These are phyloP conservation scores for Aspergillus avenaceus DNA, from an alignment of 495 filamentous ascomycete genomes.

Conservation along the genomic window DNA sequence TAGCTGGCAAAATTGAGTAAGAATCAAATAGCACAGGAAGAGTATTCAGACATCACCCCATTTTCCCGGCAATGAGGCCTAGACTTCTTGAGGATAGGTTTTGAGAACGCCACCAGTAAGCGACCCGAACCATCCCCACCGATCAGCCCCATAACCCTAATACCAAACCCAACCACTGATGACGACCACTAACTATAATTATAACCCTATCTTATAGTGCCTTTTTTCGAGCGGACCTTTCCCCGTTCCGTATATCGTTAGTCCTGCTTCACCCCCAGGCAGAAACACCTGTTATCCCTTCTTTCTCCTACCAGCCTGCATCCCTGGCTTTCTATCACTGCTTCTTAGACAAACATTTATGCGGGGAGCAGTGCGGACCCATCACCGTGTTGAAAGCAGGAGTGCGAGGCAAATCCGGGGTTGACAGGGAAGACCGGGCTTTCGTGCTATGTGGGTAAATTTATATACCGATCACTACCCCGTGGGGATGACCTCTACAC, in stretches of 20 bases:
- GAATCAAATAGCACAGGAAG: background rate
- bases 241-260: background rate
- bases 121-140: background rate
- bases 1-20: no score
- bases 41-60: background rate
- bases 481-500: background rate
- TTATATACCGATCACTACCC: slow-evolving; percentile 1
- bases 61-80: background rate
- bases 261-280: background rate
- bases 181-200: background rate
- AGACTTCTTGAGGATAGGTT: background rate
- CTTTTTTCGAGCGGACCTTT: background rate
- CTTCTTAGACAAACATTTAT: background rate
- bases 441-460: background rate
- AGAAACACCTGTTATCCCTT: background rate
- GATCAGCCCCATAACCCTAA: background rate
- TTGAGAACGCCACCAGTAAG: background rate
- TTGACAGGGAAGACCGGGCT: background rate
- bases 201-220: background rate
- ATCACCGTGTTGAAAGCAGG: background rate
- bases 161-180: background rate
- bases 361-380: background rate
- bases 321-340: background rate
- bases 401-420: slow-evolving; percentile 1
- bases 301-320: background rate